phyloP scores from a whole-genome alignment of 148 eudicot species.

The Suaeda aralocaspica region DNA sequence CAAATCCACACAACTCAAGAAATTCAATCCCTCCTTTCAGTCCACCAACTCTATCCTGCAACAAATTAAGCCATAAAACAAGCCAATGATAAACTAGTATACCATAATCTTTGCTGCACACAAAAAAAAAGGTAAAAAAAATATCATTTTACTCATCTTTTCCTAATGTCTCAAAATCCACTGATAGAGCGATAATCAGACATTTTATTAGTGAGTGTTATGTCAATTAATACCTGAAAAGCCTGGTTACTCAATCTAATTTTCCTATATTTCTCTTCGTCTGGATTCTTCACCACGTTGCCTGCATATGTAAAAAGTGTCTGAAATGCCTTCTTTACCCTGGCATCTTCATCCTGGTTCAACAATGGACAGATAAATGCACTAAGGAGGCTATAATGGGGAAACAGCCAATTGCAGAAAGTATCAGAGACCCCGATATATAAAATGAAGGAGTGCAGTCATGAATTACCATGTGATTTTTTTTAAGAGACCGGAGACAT shows the following conservation, averaged over 20 bases:
- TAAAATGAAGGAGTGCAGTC: neutral
- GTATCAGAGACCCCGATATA: neutral
- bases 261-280: constrained; percentile 94
- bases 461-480: constrained; percentile 65
- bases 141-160: neutral
- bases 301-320: constrained; percentile 80
- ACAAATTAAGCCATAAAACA: neutral
- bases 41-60: constrained; percentile 88
- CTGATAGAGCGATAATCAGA: neutral
- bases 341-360: constrained; percentile 81
- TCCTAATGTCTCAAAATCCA: neutral
- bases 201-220: neutral
- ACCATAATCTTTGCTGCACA: neutral
- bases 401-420: neutral
- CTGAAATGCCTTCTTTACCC: constrained; percentile 88
- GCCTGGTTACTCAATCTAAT: constrained; percentile 82
- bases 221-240: constrained; percentile 61
- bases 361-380: constrained; percentile 9
- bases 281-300: constrained; percentile 81
- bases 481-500: constrained; percentile 83
- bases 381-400: neutral
- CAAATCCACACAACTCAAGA: constrained; percentile 89
- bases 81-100: neutral
- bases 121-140: neutral
- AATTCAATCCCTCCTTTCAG: constrained; percentile 88